Percentiles rank a stretch among this genome's conserved stretches.
phyloP scores from a whole-genome alignment of 805 yeast genomes.

The Hagleromyces aurorensis region DNA sequence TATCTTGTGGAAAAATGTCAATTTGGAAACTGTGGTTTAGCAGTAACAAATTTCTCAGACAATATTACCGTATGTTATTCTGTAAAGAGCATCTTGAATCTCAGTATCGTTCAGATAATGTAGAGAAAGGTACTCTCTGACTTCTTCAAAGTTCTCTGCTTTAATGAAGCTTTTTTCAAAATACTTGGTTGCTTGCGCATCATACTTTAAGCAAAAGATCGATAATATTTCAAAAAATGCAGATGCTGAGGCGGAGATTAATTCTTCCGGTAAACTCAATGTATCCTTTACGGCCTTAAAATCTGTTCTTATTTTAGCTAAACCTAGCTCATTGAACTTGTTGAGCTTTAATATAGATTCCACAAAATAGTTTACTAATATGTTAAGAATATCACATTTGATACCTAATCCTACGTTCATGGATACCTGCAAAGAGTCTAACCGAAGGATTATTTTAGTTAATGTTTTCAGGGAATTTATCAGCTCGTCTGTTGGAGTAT shows the following conservation, averaged over 20 bases:
- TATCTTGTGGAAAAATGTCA: too few species aligned
- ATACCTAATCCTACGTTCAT: constrained; percentile 15
- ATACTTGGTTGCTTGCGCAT: constrained; percentile 11
- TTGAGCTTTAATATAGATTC: constrained; percentile 33
- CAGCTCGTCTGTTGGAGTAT: constrained; percentile 24
- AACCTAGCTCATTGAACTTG: constrained; percentile 30
- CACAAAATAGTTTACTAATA: constrained; percentile 28
- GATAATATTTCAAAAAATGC: constrained; percentile 21
- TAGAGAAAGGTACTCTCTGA: constrained; percentile 19
- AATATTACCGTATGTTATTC: constrained; percentile 26
- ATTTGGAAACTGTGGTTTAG: too few species aligned
- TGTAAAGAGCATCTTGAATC: constrained; percentile 32
- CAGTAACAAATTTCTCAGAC: too few species aligned
- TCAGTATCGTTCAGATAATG: constrained; percentile 27
- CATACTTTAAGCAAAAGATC: constrained; percentile 27
- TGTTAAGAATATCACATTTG: constrained; percentile 20
- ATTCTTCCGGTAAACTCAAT: constrained; percentile 17
- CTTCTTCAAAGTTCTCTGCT: constrained; percentile 20
- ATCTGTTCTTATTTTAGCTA: constrained; percentile 30
- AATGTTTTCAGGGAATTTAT: constrained; percentile 23
- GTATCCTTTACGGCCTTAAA: constrained; percentile 24
- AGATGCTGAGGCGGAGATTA: constrained; percentile 14
- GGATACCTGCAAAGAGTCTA: constrained; percentile 13
- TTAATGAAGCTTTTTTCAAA: constrained; percentile 25
- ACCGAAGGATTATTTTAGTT: constrained; percentile 11